These are phyloP conservation scores for Solanum chiquidenum DNA, from an alignment of 257 asterid genomes.

Conservation along the genomic window DNA sequence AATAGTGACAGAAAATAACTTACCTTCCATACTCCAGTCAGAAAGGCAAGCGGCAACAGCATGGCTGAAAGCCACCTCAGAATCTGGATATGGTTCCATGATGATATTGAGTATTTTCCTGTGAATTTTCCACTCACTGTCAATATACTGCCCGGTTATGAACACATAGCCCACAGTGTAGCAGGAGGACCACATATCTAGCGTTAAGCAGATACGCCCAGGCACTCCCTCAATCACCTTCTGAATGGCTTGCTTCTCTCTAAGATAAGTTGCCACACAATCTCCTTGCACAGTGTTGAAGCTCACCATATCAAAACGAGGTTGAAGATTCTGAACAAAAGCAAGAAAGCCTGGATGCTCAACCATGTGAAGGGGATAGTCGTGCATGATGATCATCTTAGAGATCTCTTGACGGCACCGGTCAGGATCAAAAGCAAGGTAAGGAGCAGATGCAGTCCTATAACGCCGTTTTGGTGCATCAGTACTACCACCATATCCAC, in stretches of 20 bases:
- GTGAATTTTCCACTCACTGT: slow-evolving; percentile 85
- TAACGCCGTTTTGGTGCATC: slow-evolving; percentile 68
- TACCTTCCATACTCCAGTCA: slow-evolving; percentile 85
- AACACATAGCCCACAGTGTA: slow-evolving; percentile 57
- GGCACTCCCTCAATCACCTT: slow-evolving; percentile 69
- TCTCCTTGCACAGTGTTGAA: slow-evolving; percentile 90
- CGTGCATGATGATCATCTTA: slow-evolving; percentile 89
- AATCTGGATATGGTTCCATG: slow-evolving; percentile 86
- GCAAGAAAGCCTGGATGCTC: slow-evolving; percentile 92
- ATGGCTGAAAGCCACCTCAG: slow-evolving; percentile 79
- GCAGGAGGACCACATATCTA: slow-evolving; percentile 80
- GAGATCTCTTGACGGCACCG: slow-evolving; percentile 82
- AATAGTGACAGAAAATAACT: slow-evolving; percentile 66
- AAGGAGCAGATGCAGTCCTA: slow-evolving; percentile 49
- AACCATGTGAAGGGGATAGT: slow-evolving; percentile 92
- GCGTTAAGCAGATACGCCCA: slow-evolving; percentile 73
- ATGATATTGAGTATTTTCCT: slow-evolving; percentile 72
- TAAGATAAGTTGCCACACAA: slow-evolving; percentile 75
- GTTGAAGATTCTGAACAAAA: slow-evolving; percentile 80
- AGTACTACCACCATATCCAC: slow-evolving; percentile 20
- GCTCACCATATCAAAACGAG: slow-evolving; percentile 90
- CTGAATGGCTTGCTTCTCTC: slow-evolving; percentile 69
- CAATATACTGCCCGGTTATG: slow-evolving; percentile 75
- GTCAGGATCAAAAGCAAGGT: slow-evolving; percentile 62
- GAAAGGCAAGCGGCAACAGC: slow-evolving; percentile 84